Evolutionary conservation across 495 filamentous ascomycete species (phyloP).

Genomic region (Tricharina praecox): DNA sequence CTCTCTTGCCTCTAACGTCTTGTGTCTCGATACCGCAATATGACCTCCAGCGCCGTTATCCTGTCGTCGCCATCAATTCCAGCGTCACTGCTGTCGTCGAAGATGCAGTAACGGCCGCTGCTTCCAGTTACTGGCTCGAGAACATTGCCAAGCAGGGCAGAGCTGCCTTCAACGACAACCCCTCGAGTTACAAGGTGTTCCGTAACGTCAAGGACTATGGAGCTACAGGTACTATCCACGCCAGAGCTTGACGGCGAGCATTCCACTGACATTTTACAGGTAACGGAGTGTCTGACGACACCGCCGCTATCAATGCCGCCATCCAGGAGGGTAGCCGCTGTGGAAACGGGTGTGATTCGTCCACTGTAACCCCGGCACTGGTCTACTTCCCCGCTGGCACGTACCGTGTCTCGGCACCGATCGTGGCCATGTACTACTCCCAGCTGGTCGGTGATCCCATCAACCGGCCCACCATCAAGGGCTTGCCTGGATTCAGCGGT

Average conservation of each 20-base stretch:
- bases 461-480: slow-evolving; percentile 61
- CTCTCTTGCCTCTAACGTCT: background rate
- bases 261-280: slow-evolving; percentile 11
- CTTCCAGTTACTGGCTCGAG: slow-evolving; percentile 43
- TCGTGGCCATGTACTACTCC: slow-evolving; percentile 62
- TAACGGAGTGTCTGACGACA: slow-evolving; percentile 71
- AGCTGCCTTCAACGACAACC: slow-evolving; percentile 42
- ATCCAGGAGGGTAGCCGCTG: slow-evolving; percentile 64
- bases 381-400: slow-evolving; percentile 72
- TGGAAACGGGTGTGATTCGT: slow-evolving; percentile 57
- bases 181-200: slow-evolving; percentile 50
- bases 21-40: background rate
- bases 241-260: slow-evolving; percentile 4
- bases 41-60: background rate
- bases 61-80: background rate
- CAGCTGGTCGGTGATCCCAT: slow-evolving; percentile 61
- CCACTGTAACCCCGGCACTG: slow-evolving; percentile 53
- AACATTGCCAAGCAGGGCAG: slow-evolving; percentile 53
- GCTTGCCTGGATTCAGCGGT: slow-evolving; percentile 50
- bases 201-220: slow-evolving; percentile 80
- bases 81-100: background rate
- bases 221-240: slow-evolving; percentile 38
- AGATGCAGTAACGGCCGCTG: too few relatives aligned
- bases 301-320: slow-evolving; percentile 72
- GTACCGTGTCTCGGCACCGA: slow-evolving; percentile 50